Conservation (phyloP, 768 basidiomycete species). For the Tephrocybe sp. region DNA sequence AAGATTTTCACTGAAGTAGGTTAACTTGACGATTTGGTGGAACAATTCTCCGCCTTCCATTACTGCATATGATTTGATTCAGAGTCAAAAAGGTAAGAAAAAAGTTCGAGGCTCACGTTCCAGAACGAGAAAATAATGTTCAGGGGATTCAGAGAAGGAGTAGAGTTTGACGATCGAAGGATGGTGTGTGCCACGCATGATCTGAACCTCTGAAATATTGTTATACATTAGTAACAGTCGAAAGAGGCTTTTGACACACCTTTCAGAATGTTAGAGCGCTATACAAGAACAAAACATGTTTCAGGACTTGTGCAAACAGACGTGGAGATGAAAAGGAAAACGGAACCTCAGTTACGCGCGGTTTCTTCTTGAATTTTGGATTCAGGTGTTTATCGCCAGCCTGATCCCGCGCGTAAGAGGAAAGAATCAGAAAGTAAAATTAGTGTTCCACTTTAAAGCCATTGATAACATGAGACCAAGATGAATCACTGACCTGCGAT, state of each 20-base stretch:
- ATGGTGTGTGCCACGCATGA: constrained; percentile 94
- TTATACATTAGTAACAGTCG: not conserved
- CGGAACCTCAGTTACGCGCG: constrained; percentile 94
- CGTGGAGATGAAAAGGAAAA: constrained; percentile 16
- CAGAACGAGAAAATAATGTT: constrained; percentile 92
- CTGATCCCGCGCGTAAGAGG: constrained; percentile 47
- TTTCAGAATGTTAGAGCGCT: constrained; percentile 98
- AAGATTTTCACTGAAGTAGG: constrained; percentile 98
- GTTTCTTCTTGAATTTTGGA: constrained; percentile 92
- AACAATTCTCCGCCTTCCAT: constrained; percentile 99
- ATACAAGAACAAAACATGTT: constrained; percentile 21
- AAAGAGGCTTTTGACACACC: constrained; percentile 37
- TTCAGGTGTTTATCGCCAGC: constrained; percentile 92
- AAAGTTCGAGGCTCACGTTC: too few species aligned
- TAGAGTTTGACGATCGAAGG: constrained; percentile 90
- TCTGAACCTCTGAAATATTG: constrained; percentile 81
- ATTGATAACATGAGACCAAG: constrained; percentile 21
- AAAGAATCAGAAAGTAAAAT: constrained; percentile 19
- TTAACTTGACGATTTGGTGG: constrained; percentile 98
- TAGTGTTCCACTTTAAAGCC: constrained; percentile 17
- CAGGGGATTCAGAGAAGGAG: constrained; percentile 87
- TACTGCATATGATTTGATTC: constrained; percentile 45
- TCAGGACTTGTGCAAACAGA: constrained; percentile 27
- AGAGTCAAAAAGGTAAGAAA: constrained; percentile 15
- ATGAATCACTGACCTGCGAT: constrained; percentile 65